Base-by-base conservation (phyloP, 306 rosid genomes). In the Pachyrhizus erosus region DNA sequence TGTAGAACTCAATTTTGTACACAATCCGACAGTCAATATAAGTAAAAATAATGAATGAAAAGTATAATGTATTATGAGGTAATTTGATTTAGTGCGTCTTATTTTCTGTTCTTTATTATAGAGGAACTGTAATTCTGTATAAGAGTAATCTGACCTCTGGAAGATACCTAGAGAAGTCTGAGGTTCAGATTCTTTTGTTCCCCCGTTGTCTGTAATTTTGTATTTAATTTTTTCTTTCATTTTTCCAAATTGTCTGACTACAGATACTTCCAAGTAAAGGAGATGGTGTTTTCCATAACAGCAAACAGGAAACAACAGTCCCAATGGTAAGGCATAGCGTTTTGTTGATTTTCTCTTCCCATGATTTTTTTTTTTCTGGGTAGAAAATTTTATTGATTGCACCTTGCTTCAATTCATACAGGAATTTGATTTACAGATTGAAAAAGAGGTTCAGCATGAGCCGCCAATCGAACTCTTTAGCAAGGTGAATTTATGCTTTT, bases 381-480 rank as follows among this genome's bases (percentile, higher is more conserved):
- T 74, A 20, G 31, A 67, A 74, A 72, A n/a, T 15, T 71, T n/a
- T 60, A 27, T 66, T 73, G n/a, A 58, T 70, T 20, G 21, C 42
- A 10, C 20, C 81, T 75, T 76, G 82, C 65, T 83, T 82, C 81
- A 52, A 70, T 83, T 83, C 79, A 3, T 76, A 7, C 81, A 96
- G 99, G 97, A 90, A 82, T 90, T 88, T 70, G 93, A 89, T 82
- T 90, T 92, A 77, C 93, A 83, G 66, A 29, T 87, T 2, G 94
- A 88, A 46, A 89, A 84, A 89, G 91, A 85, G 86, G 80, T 64
- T 78, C 97, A 87, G 73, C 90, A 67, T 33, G 88, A 82, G 72
- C 97, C 87, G 5, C 99, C 97, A 18, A 83, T 75, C 8, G 99
- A 96, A 67, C 92, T 96, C 73, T 93, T 96, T 76, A 92, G 89